Evolutionary conservation across 805 yeast species (phyloP), one percentile per base, ranked within the genome.

Genomic region (Kodamaea nitidulidarum): DNA sequence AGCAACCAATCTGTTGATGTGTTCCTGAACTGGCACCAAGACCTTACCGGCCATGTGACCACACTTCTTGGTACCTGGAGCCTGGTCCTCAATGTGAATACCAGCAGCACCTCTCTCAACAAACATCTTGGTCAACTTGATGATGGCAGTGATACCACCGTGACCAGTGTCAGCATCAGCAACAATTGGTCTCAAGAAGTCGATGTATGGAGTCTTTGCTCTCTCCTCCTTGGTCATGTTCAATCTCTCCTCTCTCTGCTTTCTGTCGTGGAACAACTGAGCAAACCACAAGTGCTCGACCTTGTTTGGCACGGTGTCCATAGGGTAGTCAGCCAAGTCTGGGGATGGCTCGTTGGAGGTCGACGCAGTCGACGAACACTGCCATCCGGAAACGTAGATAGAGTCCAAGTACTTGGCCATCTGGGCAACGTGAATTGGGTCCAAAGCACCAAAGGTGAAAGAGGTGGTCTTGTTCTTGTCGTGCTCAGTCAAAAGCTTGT

Each of bases 11-110:
- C 98, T 80, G 71, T 87, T 88, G 67, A 91, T 86, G 69, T 91
- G 98, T 71, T 91, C 98, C 69, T 88, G 96, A 44, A 88, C 93
- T 47, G 98, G 98, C 47, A 91, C 96, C 52, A 91, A 79, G 39
- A 93, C 97, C 67, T 93, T 88, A 55, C 98, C 98, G 50, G 95
- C 97, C 98, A 91, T 91, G 69, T 91, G 98, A 45, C 98, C 98
- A 72, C 98, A 91, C 71, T 91, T 91, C 68, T 91, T 91, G 55
- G 97, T 91, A 55, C 97, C 96, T 40, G 98, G 96, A 40, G 97
- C 96, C 75, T 91, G 98, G 68, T 91, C 98, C 71, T 91, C 98
- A 61, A 91, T 88, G 64, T 91, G 98, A 56, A 91, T 88, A 60
- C 98, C 98, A 43, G 98, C 97, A 41, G 98, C 98, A 65, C 98